Conservation (phyloP, 352 stramenopile species). For the Halophytophthora polymorphica region DNA sequence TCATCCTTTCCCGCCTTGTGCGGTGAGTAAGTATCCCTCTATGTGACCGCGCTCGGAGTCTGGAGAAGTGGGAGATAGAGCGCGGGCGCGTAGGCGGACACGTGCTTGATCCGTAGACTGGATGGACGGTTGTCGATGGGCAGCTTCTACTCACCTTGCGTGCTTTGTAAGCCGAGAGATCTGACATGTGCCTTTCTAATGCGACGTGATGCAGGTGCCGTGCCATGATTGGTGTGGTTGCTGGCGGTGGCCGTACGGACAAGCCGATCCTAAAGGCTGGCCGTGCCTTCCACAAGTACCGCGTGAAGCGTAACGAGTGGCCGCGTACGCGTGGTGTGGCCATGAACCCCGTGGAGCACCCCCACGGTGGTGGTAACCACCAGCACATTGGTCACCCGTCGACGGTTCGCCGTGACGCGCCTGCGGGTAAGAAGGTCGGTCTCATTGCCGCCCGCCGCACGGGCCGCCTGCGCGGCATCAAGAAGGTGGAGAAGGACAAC, state of each 20-base stretch:
- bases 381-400: conserved; percentile 99
- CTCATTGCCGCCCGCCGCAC: conserved; percentile 97
- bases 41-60: conserved; percentile 8
- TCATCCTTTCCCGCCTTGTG: conserved; percentile 60
- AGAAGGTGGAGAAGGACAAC: conserved; percentile 94
- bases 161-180: conserved; percentile 6
- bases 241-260: conserved; percentile 97
- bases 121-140: conserved; percentile 9
- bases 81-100: conserved; percentile 5
- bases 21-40: conserved; percentile 83
- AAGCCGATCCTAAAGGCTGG: conserved; percentile 99
- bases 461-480: conserved; percentile 96
- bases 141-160: neutral
- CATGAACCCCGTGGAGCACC: conserved; percentile 99
- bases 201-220: conserved; percentile 79
- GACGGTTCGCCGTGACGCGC: conserved; percentile 92
- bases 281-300: conserved; percentile 98
- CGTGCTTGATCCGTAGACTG: conserved; percentile 4
- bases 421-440: conserved; percentile 98
- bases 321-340: conserved; percentile 98
- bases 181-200: conserved; percentile 33
- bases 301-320: conserved; percentile 99
- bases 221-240: conserved; percentile 97
- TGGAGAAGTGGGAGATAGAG: neutral
- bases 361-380: conserved; percentile 99